Percentiles rank a stretch among this genome's conserved stretches.
phyloP scores from a whole-genome alignment of 352 stramenopile species.

The Aphanomyces invadans region DNA sequence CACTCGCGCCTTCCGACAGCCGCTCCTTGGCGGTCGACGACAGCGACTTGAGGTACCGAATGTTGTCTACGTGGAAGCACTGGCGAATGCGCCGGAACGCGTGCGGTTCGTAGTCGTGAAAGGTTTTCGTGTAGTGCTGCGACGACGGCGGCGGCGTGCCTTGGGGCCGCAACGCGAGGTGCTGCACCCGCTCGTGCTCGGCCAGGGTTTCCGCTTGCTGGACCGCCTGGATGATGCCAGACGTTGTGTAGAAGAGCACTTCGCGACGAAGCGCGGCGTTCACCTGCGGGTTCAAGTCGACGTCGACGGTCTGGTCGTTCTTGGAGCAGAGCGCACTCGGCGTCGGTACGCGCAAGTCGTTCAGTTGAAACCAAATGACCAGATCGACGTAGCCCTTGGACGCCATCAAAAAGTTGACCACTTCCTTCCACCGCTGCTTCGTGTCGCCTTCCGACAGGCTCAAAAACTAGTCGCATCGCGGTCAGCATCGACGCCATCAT shows the following conservation, averaged over 20 bases:
- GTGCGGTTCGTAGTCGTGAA: constrained; percentile 83
- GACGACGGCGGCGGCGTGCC: neutral
- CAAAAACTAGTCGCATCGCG: no score
- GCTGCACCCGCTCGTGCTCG: constrained; percentile 72
- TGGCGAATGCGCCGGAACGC: constrained; percentile 85
- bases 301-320: constrained; percentile 52
- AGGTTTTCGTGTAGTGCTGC: constrained; percentile 52
- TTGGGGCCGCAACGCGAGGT: constrained; percentile 73
- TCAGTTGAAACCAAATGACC: constrained; percentile 84
- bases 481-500: no score
- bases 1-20: constrained; percentile 79
- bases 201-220: constrained; percentile 64
- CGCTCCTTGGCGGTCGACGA: constrained; percentile 82
- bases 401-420: constrained; percentile 83
- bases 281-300: constrained; percentile 82
- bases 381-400: constrained; percentile 84
- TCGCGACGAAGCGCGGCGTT: constrained; percentile 80
- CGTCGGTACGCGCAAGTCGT: constrained; percentile 75
- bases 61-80: constrained; percentile 76
- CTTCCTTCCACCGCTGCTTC: constrained; percentile 46
- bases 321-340: constrained; percentile 54
- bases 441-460: constrained; percentile 45
- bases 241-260: constrained; percentile 87
- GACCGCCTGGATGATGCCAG: constrained; percentile 82
- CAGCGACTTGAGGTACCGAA: constrained; percentile 74